Conservation (phyloP, 306 rosid genomes). For the Gastrolobium villosum region DNA sequence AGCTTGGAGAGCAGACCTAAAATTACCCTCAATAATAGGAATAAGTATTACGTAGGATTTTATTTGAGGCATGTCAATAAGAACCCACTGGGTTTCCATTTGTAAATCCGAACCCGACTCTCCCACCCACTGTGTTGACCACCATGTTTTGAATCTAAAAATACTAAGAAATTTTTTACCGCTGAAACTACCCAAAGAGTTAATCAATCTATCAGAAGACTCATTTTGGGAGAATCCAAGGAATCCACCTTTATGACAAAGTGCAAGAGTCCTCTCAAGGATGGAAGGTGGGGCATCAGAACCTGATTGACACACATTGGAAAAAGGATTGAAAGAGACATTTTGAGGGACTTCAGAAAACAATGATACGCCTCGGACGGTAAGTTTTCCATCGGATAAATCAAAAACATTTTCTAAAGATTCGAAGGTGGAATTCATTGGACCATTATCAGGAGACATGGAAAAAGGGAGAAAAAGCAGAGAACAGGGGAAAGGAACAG, state of each 20-base stretch:
- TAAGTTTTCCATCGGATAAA: conserved; percentile 62
- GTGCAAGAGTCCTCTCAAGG: conserved; percentile 58
- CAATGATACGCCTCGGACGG: conserved; percentile 62
- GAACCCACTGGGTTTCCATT: conserved; percentile 91
- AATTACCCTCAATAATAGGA: conserved; percentile 71
- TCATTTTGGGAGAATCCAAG: conserved; percentile 63
- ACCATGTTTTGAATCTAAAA: conserved; percentile 96
- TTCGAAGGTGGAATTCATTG: conserved; percentile 35
- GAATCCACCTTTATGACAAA: conserved; percentile 80
- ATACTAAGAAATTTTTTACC: conserved; percentile 71
- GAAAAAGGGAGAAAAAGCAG: too few relatives aligned
- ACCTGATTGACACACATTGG: conserved; percentile 52
- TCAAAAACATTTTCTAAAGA: conserved; percentile 52
- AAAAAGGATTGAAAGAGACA: conserved; percentile 71
- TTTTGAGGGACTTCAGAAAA: conserved; percentile 73
- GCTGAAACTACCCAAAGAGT: conserved; percentile 73
- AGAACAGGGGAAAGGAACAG: background rate
- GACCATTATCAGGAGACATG: conserved; percentile 80
- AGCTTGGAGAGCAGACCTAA: conserved; percentile 79
- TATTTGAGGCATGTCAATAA: conserved; percentile 73
- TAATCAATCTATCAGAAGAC: conserved; percentile 70
- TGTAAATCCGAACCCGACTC: conserved; percentile 86
- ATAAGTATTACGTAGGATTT: conserved; percentile 71
- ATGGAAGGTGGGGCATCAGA: conserved; percentile 69
- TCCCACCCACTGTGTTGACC: conserved; percentile 96